Base-by-base conservation (phyloP, 2,329 filamentous ascomycete species). In the Berkeleyomyces basicola region DNA sequence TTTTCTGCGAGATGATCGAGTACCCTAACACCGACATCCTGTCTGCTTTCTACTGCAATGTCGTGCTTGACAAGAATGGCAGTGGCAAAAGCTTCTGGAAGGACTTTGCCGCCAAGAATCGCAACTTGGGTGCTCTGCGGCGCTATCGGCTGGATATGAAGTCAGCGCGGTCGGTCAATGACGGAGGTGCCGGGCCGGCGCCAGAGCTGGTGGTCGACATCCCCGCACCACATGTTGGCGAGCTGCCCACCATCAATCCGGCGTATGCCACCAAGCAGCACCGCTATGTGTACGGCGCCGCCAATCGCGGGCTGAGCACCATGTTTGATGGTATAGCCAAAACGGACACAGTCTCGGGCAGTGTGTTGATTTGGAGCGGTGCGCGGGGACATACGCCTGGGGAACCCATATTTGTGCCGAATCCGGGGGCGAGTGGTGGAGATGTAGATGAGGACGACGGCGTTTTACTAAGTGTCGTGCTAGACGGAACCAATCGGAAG, bases 171-270 rank as follows among this genome's bases (percentile, higher is more conserved):
- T 7, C 31, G 5, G 36, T 36, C n/a, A 46, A 33, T 4, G 11
- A 11, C 5, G 23, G 36, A 16, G 23, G 31, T 46, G 46, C 60
- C 3, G 63, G 63, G 1, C 63, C 63, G 3, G 40, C 59, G 9
- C 63, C 63, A 3, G 4, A 14, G 55, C 70, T 74, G n/a, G 66
- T 76, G 0, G 67, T 79, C 6, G 70, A 75, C 31, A 80, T 83
- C 55, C 74, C 75, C 5, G 75, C 74, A 0, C 81, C 82, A 0
- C 78, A 82, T 65, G 71, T 74, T 0, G 80, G 82, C 65, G 86
- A 89, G 65, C 74, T 89, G 5, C 85, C 86, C 0, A 82, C 78
- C 5, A 84, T 88, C 68, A 86, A 88, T 70, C 79, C 82, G 0
- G 63, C 67, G 1, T 82, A 77, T 66, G 70, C 76, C 0, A 80